Percentiles rank a stretch among this genome's conserved stretches.
phyloP scores from a whole-genome alignment of 148 eudicot species.

The Agrostemma githago region DNA sequence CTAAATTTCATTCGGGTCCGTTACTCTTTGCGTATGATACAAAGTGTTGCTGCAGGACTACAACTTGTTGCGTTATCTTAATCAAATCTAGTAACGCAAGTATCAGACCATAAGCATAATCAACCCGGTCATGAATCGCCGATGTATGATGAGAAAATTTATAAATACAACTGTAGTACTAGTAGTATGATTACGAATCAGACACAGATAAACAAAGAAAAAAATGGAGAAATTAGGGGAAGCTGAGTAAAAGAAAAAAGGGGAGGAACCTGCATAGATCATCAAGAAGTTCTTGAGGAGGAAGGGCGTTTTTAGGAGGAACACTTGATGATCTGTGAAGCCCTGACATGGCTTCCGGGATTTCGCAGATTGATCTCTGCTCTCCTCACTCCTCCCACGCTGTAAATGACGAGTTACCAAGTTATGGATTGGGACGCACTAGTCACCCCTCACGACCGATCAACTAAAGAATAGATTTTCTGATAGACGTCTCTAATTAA shows the following conservation, averaged over 20 bases:
- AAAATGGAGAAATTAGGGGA: background rate
- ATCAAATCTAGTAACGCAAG: background rate
- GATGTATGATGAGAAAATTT: background rate
- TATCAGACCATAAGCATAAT: no score
- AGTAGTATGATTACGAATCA: background rate
- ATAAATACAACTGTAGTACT: background rate
- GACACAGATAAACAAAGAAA: background rate
- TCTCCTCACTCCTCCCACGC: no score
- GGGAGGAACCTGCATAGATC: conserved; percentile 87
- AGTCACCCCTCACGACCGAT: no score
- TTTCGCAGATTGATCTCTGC: no score
- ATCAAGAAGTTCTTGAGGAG: conserved; percentile 97
- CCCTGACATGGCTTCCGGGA: conserved; percentile 42
- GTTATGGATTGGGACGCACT: no score
- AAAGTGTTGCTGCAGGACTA: no score
- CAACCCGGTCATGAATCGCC: no score
- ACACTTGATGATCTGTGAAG: conserved; percentile 70
- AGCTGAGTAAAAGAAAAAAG: no score
- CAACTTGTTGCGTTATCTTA: background rate
- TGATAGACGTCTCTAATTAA: no score
- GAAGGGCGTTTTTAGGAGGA: conserved; percentile 62
- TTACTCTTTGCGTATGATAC: no score
- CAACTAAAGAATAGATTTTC: no score
- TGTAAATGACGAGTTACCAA: no score
- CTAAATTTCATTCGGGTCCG: background rate